These are phyloP conservation scores for Artemisia tridentata DNA, from an alignment of 129 eudicot genomes.

Conservation along the genomic window DNA sequence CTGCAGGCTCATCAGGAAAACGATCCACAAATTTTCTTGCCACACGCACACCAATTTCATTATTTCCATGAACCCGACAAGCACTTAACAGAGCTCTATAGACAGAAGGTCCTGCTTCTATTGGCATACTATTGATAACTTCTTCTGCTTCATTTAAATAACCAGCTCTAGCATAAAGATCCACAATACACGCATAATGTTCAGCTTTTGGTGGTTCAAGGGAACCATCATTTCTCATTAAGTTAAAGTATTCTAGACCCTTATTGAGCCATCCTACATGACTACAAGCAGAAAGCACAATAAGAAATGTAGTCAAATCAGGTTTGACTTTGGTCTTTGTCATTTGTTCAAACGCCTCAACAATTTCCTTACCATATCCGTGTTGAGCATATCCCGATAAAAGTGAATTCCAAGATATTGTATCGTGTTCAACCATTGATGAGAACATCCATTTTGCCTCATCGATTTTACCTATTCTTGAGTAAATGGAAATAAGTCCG, in stretches of 20 bases:
- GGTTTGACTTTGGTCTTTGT: constrained; percentile 39
- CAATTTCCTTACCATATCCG: constrained; percentile 50
- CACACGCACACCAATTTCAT: constrained; percentile 44
- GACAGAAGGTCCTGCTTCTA: constrained; percentile 48
- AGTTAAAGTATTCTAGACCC: constrained; percentile 51
- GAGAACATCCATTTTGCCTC: constrained; percentile 44
- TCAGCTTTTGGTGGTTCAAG: constrained; percentile 42
- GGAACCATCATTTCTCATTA: constrained; percentile 41
- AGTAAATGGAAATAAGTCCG: constrained; percentile 69
- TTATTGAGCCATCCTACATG: constrained; percentile 64
- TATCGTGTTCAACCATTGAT: constrained; percentile 40
- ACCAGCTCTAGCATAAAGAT: constrained; percentile 69
- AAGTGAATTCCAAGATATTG: constrained; percentile 66
- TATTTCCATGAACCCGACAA: constrained; percentile 50
- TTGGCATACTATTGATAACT: constrained; percentile 45
- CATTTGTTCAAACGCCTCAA: constrained; percentile 60
- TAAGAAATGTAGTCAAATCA: constrained; percentile 47
- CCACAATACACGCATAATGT: constrained; percentile 68
- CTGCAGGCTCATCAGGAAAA: constrained; percentile 57
- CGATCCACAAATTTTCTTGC: constrained; percentile 43
- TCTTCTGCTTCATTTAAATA: constrained; percentile 56
- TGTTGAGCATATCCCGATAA: constrained; percentile 58
- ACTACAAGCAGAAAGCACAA: constrained; percentile 64
- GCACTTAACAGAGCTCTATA: constrained; percentile 65
- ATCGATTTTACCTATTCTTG: constrained; percentile 48